A percentile compares a stretch with the other conserved stretches of the same genome.
phyloP scores from a whole-genome alignment of 768 basidiomycete genomes.

The Collybia sordida region DNA sequence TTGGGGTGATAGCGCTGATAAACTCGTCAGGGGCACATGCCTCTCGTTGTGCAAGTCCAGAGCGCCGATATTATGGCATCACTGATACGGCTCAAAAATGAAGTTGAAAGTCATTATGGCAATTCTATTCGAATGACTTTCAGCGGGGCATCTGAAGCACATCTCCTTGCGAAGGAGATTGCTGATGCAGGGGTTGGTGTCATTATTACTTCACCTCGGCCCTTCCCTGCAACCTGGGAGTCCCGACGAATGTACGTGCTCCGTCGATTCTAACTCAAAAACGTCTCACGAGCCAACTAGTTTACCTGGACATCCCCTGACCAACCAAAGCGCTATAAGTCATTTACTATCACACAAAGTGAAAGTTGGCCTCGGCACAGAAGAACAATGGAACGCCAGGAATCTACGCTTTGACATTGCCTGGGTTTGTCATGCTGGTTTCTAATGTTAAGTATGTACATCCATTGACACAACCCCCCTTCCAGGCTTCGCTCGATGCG shows the following conservation, averaged over 20 bases:
- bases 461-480: not conserved
- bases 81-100: conserved; percentile 64
- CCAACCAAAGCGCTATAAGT: conserved; percentile 50
- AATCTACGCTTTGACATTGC: conserved; percentile 80
- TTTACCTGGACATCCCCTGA: conserved; percentile 72
- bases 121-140: conserved; percentile 55
- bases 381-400: conserved; percentile 68
- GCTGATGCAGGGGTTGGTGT: conserved; percentile 48
- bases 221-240: conserved; percentile 78
- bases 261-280: not conserved
- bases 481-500: conserved; percentile 43
- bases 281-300: conserved; percentile 22
- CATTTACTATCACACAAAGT: conserved; percentile 70
- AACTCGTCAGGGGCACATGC: conserved; percentile 54
- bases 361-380: conserved; percentile 64
- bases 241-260: conserved; percentile 54
- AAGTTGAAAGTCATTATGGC: conserved; percentile 48
- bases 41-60: conserved; percentile 71
- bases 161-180: conserved; percentile 70
- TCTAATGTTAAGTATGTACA: not conserved
- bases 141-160: conserved; percentile 64
- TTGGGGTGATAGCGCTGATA: not conserved
- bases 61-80: conserved; percentile 84
- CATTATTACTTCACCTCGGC: conserved; percentile 51
- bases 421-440: conserved; percentile 56